Evolutionary conservation across 345 rosid species (phyloP), one percentile per base, ranked within the genome.

Genomic region (Rhodamnia rubescens): DNA sequence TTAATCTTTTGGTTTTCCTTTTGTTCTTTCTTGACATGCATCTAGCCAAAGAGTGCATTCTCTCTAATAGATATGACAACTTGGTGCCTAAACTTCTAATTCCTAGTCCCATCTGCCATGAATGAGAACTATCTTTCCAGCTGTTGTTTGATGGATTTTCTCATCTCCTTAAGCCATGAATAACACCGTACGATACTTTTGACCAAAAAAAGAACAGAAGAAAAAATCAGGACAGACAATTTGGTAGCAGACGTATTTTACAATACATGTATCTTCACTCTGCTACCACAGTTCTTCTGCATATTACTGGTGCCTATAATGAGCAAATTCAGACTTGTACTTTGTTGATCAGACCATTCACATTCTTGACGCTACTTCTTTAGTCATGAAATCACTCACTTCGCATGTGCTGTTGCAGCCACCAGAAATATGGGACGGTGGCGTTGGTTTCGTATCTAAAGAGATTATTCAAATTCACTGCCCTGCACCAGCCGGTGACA

Each of bases 351-450:
- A 9, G 47, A 36, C 24, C 47, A 36, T 44, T 69, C 13, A 4
- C 7, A 49, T 27, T 69, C 40, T 24, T 16, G 14, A 11, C 5
- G 52, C 58, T 81, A 20, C 56, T 74, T 53, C 74, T 15, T 53
- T 89, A 69, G 53, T 82, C 12, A 82, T 84, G 74, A 74, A 51
- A 57, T 84, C 24, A 36, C 7, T 54, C 9, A 24, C 36, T n/a
- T 42, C 18, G 9, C 52, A 10, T 82, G 83, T 18, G 26, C 44
- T 44, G 42, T 84, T 83, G 87, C 91, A 92, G 93, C 91, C 92
- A 22, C 92, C 93, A 22, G 93, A 92, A 88, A 91, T 24, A 75
- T 94, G 95, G 95, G 53, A 91, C 80, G 94, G 93, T 4, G 95
- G 95, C 20, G 89, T 91, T 83, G 97, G 95, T 57, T 92, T 88